These are phyloP conservation scores for Dioszegia crocea DNA, from an alignment of 768 basidiomycete species.

Conservation along the genomic window DNA sequence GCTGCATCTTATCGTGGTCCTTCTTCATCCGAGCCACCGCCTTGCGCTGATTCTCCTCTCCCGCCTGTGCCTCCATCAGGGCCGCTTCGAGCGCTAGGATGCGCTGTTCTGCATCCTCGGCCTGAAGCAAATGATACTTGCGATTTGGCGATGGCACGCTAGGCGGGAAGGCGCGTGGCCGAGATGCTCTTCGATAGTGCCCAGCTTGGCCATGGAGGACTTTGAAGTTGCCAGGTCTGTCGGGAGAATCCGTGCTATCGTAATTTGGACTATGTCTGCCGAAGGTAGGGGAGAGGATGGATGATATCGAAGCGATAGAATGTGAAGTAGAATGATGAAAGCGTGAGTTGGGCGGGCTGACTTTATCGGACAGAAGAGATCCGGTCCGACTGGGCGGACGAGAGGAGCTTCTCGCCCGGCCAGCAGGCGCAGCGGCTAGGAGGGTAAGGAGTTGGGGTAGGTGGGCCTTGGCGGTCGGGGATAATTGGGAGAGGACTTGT, in stretches of 20 bases:
- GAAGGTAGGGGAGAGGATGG: slow-evolving; percentile 1
- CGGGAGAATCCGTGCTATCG: not conserved
- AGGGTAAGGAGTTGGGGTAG: slow-evolving; percentile 6
- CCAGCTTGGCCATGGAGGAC: not conserved
- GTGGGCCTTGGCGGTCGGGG: not conserved
- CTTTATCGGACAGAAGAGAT: not conserved
- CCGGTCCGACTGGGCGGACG: slow-evolving; percentile 1
- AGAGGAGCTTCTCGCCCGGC: not conserved
- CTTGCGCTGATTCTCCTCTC: slow-evolving; percentile 36
- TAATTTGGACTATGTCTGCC: not conserved
- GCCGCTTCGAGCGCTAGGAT: slow-evolving; percentile 30
- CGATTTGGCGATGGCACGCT: not conserved
- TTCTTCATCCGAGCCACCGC: slow-evolving; percentile 23
- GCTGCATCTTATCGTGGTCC: slow-evolving; percentile 35
- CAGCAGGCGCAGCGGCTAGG: not conserved
- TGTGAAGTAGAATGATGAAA: not conserved
- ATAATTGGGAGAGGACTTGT: slow-evolving; percentile 5
- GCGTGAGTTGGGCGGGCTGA: slow-evolving; percentile 1
- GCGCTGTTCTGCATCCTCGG: slow-evolving; percentile 24
- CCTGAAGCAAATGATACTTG: slow-evolving; percentile 11
- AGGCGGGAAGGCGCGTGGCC: not conserved
- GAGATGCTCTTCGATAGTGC: not conserved
- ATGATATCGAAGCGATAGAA: slow-evolving; percentile 1
- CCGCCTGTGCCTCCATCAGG: slow-evolving; percentile 28
- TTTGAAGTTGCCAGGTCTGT: not conserved